Conservation (phyloP, 305 asterid species). For the Solanum hybrid region DNA sequence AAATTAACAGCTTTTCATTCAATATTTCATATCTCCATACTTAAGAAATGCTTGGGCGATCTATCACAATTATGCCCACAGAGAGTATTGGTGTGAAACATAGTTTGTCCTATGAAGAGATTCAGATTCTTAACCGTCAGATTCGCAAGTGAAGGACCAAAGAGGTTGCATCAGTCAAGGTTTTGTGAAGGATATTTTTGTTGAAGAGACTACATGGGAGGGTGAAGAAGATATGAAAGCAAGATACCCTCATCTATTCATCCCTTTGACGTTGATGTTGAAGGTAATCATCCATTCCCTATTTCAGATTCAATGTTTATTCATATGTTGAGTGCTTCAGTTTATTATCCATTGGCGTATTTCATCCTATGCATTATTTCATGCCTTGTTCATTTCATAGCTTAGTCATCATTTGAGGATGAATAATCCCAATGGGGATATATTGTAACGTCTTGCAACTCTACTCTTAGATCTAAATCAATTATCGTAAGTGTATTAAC, state of each 20-base stretch:
- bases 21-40: not conserved
- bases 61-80: not conserved
- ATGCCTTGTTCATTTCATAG: not conserved
- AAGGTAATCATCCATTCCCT: not conserved
- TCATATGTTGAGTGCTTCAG: not conserved
- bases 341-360: not conserved
- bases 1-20: not conserved
- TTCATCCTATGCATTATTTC: not conserved
- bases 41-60: not conserved
- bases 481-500: not conserved
- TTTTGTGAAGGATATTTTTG: not conserved
- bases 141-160: not conserved
- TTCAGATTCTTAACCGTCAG: not conserved
- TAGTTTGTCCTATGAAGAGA: not conserved
- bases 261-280: not conserved
- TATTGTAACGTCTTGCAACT: not conserved
- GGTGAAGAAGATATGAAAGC: not conserved
- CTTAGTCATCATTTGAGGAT: not conserved
- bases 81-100: not conserved
- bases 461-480: not conserved
- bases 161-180: not conserved
- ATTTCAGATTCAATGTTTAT: not conserved
- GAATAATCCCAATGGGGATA: not conserved
- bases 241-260: not conserved
- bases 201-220: not conserved